Conservation (phyloP, 2,329 filamentous ascomycete species). For the Monilinia vaccinii-corymbosi region DNA sequence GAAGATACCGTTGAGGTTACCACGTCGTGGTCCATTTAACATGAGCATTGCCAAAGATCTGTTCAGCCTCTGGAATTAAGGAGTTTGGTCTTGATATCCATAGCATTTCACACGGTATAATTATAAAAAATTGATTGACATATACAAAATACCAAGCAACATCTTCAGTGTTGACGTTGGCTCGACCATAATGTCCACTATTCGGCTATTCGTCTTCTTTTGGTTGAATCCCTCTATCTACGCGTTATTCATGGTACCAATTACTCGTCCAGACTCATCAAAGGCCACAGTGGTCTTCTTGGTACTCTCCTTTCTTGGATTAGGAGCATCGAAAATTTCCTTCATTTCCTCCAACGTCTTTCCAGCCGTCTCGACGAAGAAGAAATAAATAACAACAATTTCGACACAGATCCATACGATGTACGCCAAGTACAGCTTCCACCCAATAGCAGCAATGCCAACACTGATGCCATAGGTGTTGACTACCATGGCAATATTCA, state of each 20-base stretch:
- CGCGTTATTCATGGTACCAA: not conserved
- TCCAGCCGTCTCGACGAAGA: conserved; percentile 23
- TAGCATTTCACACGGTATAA: not conserved
- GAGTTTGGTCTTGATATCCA: conserved; percentile 4
- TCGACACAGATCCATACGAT: conserved; percentile 21
- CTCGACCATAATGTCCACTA: too few relatives aligned
- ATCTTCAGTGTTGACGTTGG: not conserved
- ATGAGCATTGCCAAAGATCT: not conserved
- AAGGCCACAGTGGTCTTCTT: not conserved
- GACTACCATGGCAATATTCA: conserved; percentile 33
- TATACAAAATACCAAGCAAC: not conserved
- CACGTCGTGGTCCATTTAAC: not conserved
- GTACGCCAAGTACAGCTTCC: conserved; percentile 27
- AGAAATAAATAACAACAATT: conserved; percentile 27
- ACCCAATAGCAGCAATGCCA: conserved; percentile 30
- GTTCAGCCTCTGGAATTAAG: not conserved
- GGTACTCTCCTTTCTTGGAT: not conserved
- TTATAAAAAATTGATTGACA: not conserved
- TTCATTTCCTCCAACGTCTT: conserved; percentile 23
- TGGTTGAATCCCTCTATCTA: not conserved
- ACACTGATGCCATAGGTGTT: conserved; percentile 33
- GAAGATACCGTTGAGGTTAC: not conserved
- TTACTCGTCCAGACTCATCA: not conserved
- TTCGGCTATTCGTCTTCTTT: not conserved
- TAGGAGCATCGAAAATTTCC: conserved; percentile 17